Evolutionary conservation across 768 basidiomycete genomes (phyloP), one percentile per base, ranked within the genome.

Genomic region (Termitomyces sp.): DNA sequence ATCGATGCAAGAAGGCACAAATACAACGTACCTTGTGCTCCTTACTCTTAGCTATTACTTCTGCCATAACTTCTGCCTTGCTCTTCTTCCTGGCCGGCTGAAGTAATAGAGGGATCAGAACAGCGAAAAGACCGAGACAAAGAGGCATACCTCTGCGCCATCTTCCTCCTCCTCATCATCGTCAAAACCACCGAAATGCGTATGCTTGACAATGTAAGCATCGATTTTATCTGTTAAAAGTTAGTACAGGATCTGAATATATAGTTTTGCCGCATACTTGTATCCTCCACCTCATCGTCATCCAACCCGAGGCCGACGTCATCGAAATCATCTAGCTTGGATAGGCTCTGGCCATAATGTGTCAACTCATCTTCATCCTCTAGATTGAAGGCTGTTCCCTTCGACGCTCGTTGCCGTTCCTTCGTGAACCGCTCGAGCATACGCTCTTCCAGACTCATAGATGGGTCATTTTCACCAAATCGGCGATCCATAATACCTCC

Each of bases 11-110:
- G 37, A 50, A 34, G n/a, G 19, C 3, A 11, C 6, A 7, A 15
- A n/a, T 37, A n/a, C 30, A 30, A 52, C 12, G 24, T 62, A 93
- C 96, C 77, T 96, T 98, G 74, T 98, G 85, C 48, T 86, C 84
- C 71, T 99, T 99, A 71, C 93, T 95, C 72, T 98, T 99, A 1
- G 93, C 90, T 44, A 99, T 92, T 34, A 99, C 90, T 68, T 99
- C 97, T 0, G 90, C 83, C 97, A 99, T 98, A 58, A 98, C 91
- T 65, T 99, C 95, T 2, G 90, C 87, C 70, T 96, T 97, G 4
- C 87, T 83, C 72, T 91, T 96, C 71, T 96, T 97, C 56, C 85
- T 77, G 45, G 82, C 81, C 8, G 88, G 88, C 90, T 94, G 56
- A 14, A 8, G 46, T 37, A 7, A 32, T 32, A 41, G 8, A 57